Evolutionary conservation across 192 early-diverging fungal genomes (phyloP).

Genomic region (Backusella tarrabulga): DNA sequence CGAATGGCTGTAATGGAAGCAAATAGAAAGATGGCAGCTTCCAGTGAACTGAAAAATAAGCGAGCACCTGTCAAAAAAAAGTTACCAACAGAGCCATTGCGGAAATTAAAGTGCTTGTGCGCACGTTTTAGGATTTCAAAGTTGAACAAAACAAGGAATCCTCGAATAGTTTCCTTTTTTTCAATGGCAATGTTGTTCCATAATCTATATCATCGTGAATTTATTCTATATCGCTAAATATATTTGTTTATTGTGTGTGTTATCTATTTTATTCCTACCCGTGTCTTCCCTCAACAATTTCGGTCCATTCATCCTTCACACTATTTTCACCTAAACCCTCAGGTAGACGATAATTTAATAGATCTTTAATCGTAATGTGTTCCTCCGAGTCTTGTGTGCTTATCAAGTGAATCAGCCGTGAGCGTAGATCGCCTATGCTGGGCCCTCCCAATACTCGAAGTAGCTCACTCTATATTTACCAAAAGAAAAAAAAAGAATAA

Average conservation of each 20-base stretch:
- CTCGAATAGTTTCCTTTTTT: constrained; percentile 64
- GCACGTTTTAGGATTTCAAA: constrained; percentile 60
- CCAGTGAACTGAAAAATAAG: constrained; percentile 64
- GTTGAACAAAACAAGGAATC: constrained; percentile 67
- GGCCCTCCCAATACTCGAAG: constrained; percentile 71
- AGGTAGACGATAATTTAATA: constrained; percentile 67
- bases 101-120: constrained; percentile 63
- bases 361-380: constrained; percentile 59
- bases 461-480: constrained; percentile 50
- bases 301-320: constrained; percentile 69
- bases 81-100: constrained; percentile 74
- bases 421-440: constrained; percentile 70
- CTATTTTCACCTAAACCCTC: constrained; percentile 39
- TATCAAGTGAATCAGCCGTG: constrained; percentile 61
- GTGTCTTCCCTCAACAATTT: constrained; percentile 72
- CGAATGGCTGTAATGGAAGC: constrained; percentile 63
- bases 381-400: constrained; percentile 42
- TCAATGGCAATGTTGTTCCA: constrained; percentile 47
- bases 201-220: constrained; percentile 21
- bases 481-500: constrained; percentile 43
- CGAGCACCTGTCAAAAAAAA: constrained; percentile 75
- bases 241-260: background rate
- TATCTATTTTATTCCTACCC: constrained; percentile 32
- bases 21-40: constrained; percentile 74
- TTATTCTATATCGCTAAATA: background rate